These are phyloP conservation scores for Suhomyces canberraensis DNA, from an alignment of 805 yeast species.

Conservation along the genomic window DNA sequence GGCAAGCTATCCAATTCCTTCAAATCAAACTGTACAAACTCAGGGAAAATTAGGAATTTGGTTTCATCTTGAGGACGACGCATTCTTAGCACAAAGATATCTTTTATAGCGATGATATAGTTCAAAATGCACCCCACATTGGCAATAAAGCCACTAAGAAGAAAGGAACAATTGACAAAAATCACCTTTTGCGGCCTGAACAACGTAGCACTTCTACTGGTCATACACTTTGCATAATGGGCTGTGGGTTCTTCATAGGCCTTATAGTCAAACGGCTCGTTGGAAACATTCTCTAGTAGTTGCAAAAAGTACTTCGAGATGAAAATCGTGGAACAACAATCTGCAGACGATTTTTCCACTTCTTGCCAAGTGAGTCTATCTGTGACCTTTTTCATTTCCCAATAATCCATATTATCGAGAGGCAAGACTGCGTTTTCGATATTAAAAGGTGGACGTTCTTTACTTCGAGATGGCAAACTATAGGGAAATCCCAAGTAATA, in stretches of 20 bases:
- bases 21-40: slow-evolving; percentile 1
- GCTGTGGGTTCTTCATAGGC: not conserved
- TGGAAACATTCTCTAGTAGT: not conserved
- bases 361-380: slow-evolving; percentile 11
- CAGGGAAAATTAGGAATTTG: not conserved
- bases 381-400: slow-evolving; percentile 1
- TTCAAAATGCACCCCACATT: slow-evolving; percentile 23
- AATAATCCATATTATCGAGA: slow-evolving; percentile 10
- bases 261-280: not conserved
- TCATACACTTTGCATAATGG: not conserved
- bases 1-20: slow-evolving; percentile 18
- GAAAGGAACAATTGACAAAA: slow-evolving; percentile 31
- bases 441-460: slow-evolving; percentile 9
- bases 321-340: slow-evolving; percentile 10
- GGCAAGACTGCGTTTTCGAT: slow-evolving; percentile 18
- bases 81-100: slow-evolving; percentile 31
- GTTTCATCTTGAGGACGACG: not conserved
- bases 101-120: slow-evolving; percentile 19
- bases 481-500: slow-evolving; percentile 20
- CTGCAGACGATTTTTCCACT: slow-evolving; percentile 6
- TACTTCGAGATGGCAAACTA: slow-evolving; percentile 7
- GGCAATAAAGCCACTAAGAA: slow-evolving; percentile 30
- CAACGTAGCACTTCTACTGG: not conserved
- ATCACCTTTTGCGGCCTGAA: slow-evolving; percentile 18
- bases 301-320: slow-evolving; percentile 6